Conservation (phyloP, 495 filamentous ascomycete species). For the Aspergillus taichungensis region DNA sequence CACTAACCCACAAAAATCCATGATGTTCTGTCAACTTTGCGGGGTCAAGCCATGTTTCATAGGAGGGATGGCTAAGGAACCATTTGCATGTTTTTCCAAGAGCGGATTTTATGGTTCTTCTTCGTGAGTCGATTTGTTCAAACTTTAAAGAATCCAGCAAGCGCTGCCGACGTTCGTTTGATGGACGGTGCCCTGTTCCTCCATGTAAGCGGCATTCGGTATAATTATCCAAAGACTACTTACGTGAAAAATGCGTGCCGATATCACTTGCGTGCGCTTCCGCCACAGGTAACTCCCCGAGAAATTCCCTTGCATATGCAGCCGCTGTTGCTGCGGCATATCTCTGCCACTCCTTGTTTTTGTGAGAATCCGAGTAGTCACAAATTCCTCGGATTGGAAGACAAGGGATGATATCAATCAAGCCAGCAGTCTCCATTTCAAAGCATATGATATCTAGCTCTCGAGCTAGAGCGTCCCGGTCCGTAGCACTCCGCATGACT, state of each 20-base stretch:
- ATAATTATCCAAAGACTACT: no score
- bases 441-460: no score
- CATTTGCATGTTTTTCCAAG: slow-evolving; percentile 28
- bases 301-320: slow-evolving; percentile 8
- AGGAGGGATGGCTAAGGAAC: slow-evolving; percentile 21
- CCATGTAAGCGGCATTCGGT: no score
- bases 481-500: no score
- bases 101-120: slow-evolving; percentile 12
- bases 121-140: slow-evolving; percentile 15
- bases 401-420: slow-evolving; percentile 17
- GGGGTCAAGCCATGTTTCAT: slow-evolving; percentile 20
- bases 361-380: slow-evolving; percentile 19
- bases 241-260: no score
- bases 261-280: no score
- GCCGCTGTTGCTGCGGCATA: slow-evolving; percentile 18
- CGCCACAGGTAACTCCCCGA: no score
- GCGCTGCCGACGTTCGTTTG: slow-evolving; percentile 1
- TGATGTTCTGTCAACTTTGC: slow-evolving; percentile 16
- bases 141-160: slow-evolving; percentile 13
- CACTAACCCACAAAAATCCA: slow-evolving; percentile 38
- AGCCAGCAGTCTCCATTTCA: slow-evolving; percentile 8
- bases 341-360: slow-evolving; percentile 16
- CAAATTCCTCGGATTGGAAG: slow-evolving; percentile 19
- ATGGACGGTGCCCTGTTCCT: no score
- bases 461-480: no score